Evolutionary conservation across 2,329 filamentous ascomycete genomes (phyloP), one percentile per base, ranked within the genome.

Genomic region (Talaromyces piceae): DNA sequence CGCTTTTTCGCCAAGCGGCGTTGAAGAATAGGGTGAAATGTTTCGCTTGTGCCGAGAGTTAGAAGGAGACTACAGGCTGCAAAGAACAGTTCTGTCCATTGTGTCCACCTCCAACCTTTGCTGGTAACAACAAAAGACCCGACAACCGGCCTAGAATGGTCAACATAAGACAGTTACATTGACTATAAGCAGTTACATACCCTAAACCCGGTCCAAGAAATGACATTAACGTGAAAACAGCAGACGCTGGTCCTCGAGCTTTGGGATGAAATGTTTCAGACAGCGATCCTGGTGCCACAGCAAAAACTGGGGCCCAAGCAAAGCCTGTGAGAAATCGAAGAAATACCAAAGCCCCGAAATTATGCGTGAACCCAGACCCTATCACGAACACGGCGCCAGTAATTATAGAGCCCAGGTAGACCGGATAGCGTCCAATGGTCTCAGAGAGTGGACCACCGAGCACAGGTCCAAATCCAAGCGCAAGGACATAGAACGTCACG

Each of bases 11-110:
- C 49, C 0, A 52, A 53, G 20, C 52, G 56, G 25, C 55, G 56
- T 33, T 57, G 31, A 37, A 37, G 4, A 37, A 37, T 8, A 22
- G 57, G 51, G 22, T 60, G 57, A 12, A 57, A 61, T 0, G 58
- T 58, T 41, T 61, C 59, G 22, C 46, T 51, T 9, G 56, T 26
- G 5, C 52, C 18, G 0, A 41, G 12, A 2, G 53, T 49, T 8
- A 49, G 50, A 18, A 61, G 20, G 11, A 45, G 28, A 18, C 39
- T 45, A 13, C 33, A 45, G 16, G 31, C 18, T 45, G 41, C 78
- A 18, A 73, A 50, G 55, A 79, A 81, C 30, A 84, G 82, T 77
- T 87, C 81, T 58, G 86, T 67, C 61, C 84, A 87, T 70, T 84
- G 78, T 11, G 83, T 86, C 84, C 48, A 50, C 4, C 41, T 25